These are phyloP conservation scores for Russula sp. DNA, from an alignment of 768 basidiomycete genomes.

Conservation along the genomic window DNA sequence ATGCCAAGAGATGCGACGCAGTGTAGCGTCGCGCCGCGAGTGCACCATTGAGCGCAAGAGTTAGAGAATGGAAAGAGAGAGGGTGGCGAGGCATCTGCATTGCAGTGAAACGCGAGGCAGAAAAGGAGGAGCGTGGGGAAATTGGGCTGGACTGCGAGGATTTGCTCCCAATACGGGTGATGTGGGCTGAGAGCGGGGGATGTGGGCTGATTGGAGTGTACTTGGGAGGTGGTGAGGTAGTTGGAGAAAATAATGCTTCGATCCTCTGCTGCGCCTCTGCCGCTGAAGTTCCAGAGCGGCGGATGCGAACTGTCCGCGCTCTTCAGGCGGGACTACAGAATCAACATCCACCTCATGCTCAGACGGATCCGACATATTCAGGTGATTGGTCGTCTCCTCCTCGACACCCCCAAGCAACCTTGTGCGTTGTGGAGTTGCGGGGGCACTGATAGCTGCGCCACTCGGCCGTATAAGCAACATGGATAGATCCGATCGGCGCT, in stretches of 20 bases:
- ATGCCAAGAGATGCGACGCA: constrained; percentile 73
- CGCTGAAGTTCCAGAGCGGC: constrained; percentile 62
- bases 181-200: constrained; percentile 25
- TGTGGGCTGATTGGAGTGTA: constrained; percentile 21
- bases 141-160: constrained; percentile 23
- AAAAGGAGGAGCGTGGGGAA: constrained; percentile 30
- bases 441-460: constrained; percentile 43
- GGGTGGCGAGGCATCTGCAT: constrained; percentile 62
- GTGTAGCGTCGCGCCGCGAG: constrained; percentile 72
- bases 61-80: constrained; percentile 61
- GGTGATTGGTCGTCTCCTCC: constrained; percentile 40
- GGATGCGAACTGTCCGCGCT: constrained; percentile 51
- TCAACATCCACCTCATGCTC: constrained; percentile 17
- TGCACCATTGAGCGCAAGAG: constrained; percentile 60
- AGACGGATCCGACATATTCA: neutral
- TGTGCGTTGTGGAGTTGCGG: constrained; percentile 37
- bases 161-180: constrained; percentile 26
- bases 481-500: constrained; percentile 54
- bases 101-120: constrained; percentile 59
- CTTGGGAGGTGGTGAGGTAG: constrained; percentile 34
- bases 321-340: constrained; percentile 27
- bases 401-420: constrained; percentile 39
- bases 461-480: constrained; percentile 42
- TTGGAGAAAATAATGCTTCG: constrained; percentile 44
- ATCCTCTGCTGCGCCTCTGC: constrained; percentile 50